These are phyloP conservation scores for Hanseniaspora taiwanica DNA, from an alignment of 805 yeast species.

Conservation along the genomic window DNA sequence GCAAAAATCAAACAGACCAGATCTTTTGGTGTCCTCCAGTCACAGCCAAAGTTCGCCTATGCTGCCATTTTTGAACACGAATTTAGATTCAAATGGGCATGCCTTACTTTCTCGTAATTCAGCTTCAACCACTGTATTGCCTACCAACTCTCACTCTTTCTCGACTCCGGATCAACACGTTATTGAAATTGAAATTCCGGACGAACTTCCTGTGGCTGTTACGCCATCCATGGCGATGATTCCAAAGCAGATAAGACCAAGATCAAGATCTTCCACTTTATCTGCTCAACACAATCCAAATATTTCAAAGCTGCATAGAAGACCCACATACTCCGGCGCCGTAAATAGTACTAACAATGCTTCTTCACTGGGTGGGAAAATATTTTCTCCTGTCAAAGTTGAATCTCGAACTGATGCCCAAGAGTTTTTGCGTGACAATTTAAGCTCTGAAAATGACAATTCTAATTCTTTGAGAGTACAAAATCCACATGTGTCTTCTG, in stretches of 20 bases:
- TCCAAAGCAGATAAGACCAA: conserved; percentile 28
- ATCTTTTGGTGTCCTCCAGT: background rate
- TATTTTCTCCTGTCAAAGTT: background rate
- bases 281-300: conserved; percentile 13
- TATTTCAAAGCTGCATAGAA: conserved; percentile 16
- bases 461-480: too few species aligned
- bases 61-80: conserved; percentile 18
- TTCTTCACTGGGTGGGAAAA: background rate
- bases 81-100: conserved; percentile 6
- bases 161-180: conserved; percentile 2
- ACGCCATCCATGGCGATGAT: conserved; percentile 16
- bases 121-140: background rate
- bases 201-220: conserved; percentile 21
- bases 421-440: too few species aligned
- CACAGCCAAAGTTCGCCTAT: conserved; percentile 20
- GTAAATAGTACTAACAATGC: background rate
- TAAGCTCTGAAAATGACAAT: too few species aligned
- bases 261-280: conserved; percentile 23
- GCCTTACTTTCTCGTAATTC: background rate
- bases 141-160: background rate
- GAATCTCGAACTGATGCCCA: background rate
- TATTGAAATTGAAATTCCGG: conserved; percentile 54
- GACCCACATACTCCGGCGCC: conserved; percentile 13
- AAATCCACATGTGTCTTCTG: too few species aligned
- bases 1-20: background rate